Evolutionary conservation across 331 rosid genomes (phyloP).

Genomic region (Dryas integrifolia): DNA sequence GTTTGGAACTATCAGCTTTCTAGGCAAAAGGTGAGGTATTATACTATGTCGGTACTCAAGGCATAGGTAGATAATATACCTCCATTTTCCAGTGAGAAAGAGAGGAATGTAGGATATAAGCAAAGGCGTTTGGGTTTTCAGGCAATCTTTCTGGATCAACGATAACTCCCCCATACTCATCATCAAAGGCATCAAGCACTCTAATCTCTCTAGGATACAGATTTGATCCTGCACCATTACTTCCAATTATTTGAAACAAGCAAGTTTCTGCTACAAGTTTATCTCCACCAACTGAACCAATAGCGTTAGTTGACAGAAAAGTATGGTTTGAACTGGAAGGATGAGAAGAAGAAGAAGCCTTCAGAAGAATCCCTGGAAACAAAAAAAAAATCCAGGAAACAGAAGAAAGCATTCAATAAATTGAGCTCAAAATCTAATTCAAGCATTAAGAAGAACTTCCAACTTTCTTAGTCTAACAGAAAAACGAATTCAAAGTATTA

Average conservation of each 20-base stretch:
- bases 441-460: background rate
- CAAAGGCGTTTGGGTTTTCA: slow-evolving; percentile 47
- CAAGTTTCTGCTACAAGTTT: slow-evolving; percentile 39
- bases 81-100: slow-evolving; percentile 68
- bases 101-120: slow-evolving; percentile 52
- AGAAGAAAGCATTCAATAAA: background rate
- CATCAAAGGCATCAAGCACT: slow-evolving; percentile 71
- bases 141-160: slow-evolving; percentile 67
- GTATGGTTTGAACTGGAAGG: slow-evolving; percentile 40
- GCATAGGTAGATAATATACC: slow-evolving; percentile 40
- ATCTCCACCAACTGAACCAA: slow-evolving; percentile 41
- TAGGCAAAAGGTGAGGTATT: background rate
- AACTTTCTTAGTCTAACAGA: background rate
- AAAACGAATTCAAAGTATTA: no score
- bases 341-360: slow-evolving; percentile 30
- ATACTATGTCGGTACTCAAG: no score
- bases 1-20: background rate
- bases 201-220: slow-evolving; percentile 46
- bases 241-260: slow-evolving; percentile 44
- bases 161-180: slow-evolving; percentile 81
- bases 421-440: background rate
- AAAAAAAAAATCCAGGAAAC: background rate
- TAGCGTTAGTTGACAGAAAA: slow-evolving; percentile 37
- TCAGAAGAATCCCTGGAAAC: slow-evolving; percentile 49
- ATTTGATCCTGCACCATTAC: slow-evolving; percentile 43